Percentiles rank a stretch among this genome's conserved stretches.
Conservation (phyloP, 805 yeast genomes). For the Groenewaldozyma tartarivorans region DNA sequence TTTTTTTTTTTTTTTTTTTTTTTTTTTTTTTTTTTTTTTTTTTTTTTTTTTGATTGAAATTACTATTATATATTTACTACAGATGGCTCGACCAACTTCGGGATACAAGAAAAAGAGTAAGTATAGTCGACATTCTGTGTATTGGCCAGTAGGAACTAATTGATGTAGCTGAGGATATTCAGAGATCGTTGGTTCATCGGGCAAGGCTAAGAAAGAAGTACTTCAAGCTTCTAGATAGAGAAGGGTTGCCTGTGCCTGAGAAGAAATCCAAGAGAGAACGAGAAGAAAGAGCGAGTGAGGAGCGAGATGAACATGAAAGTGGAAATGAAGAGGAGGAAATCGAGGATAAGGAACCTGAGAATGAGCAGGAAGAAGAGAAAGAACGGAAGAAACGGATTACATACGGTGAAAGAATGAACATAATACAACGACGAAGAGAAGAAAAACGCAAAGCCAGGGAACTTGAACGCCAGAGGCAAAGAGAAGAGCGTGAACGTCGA, state of each 20-base stretch:
- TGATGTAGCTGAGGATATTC: constrained; percentile 47
- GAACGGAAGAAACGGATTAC: constrained; percentile 12
- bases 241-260: constrained; percentile 50
- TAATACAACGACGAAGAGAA: constrained; percentile 33
- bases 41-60: neutral
- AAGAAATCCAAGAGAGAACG: constrained; percentile 16
- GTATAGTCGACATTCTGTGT: constrained; percentile 20
- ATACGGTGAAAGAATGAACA: constrained; percentile 29
- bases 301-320: constrained; percentile 11
- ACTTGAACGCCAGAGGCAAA: constrained; percentile 32
- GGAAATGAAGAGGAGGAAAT: constrained; percentile 16
- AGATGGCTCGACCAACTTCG: neutral
- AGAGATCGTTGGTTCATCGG: constrained; percentile 64
- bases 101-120: constrained; percentile 28
- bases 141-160: constrained; percentile 2
- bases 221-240: constrained; percentile 66
- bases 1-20: too few species aligned
- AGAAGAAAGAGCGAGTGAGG: constrained; percentile 2
- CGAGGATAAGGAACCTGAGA: constrained; percentile 9
- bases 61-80: neutral
- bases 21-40: too few species aligned
- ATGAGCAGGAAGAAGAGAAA: neutral
- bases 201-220: constrained; percentile 75
- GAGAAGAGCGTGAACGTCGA: constrained; percentile 13
- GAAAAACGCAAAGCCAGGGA: constrained; percentile 32